Evolutionary conservation across 2,329 filamentous ascomycete genomes (phyloP), one percentile per base, ranked within the genome.

Genomic region (Sclerotinia borealis): DNA sequence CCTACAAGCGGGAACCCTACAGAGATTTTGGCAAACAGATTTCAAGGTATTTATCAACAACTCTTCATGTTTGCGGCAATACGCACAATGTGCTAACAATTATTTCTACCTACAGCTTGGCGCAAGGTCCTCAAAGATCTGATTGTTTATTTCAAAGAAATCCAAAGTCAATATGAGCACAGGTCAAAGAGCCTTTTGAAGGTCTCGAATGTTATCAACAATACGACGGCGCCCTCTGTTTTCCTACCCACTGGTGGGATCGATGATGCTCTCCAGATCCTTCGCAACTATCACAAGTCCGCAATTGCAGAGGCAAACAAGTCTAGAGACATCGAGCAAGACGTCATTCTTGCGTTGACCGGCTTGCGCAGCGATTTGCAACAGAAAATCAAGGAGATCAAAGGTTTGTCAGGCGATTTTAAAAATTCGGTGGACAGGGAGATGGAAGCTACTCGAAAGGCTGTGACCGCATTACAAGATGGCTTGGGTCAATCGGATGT

Each of bases 311-410:
- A 97, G 74, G 86, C 92, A 17, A 92, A 89, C 76, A 97, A 96
- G 77, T 92, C 93, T 2, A 88, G 84, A 63, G 92, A 96, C 67
- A 93, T 97, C 63, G 92, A 98, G 74, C 87, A 88, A 66, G 93
- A 98, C 73, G 92, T 99, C 52, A 92, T 98, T 67, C 81, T 91
- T 58, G 92, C 93, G 59, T 80, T 99, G 63, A 92, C 88, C 2
- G 92, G 92, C 1, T 79, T 99, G 61, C 82, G 95, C 64, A 93
- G 87, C 72, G 95, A 99, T 75, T 80, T 99, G 22, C 89, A 90
- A 66, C 92, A 96, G 75, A 99, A 99, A 79, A 96, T 96, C 76
- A 99, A 98, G 77, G 95, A 99, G 77, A 99, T 99, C 79, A 96
- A 96, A 78, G 89, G 87, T 69, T 80, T 99, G 19, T 90, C 92